These are phyloP conservation scores for Aegle marmelos DNA, from an alignment of 345 rosid genomes.

Conservation along the genomic window DNA sequence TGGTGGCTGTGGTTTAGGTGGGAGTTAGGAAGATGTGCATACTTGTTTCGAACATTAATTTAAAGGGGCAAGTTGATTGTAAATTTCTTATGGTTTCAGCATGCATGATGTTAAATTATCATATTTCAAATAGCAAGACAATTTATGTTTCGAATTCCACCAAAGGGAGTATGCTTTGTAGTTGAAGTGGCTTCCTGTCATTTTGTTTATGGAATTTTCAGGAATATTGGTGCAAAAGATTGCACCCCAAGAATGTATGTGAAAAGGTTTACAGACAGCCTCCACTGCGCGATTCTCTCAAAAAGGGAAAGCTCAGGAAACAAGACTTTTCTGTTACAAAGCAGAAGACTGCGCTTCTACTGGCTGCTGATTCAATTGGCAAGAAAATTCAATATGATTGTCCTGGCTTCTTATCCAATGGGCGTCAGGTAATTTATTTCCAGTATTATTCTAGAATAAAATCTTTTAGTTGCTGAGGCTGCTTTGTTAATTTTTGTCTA, in stretches of 20 bases:
- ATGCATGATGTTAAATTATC: background rate
- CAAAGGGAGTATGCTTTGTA: background rate
- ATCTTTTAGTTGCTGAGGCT: background rate
- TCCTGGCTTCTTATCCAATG: slow-evolving; percentile 81
- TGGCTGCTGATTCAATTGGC: slow-evolving; percentile 85
- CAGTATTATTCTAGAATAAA: background rate
- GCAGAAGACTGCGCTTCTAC: slow-evolving; percentile 67
- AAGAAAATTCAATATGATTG: slow-evolving; percentile 84
- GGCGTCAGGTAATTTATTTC: slow-evolving; percentile 71
- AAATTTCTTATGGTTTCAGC: background rate
- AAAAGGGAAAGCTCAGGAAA: slow-evolving; percentile 81
- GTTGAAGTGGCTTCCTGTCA: background rate
- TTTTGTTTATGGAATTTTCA: slow-evolving; percentile 32
- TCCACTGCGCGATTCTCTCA: slow-evolving; percentile 76
- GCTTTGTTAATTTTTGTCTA: background rate
- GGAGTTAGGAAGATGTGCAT: background rate
- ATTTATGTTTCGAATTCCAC: background rate
- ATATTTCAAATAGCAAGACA: background rate
- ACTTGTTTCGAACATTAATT: background rate
- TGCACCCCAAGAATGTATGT: slow-evolving; percentile 91
- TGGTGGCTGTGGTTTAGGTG: background rate
- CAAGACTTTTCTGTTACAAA: slow-evolving; percentile 81
- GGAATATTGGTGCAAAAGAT: slow-evolving; percentile 99
- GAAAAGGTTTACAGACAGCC: slow-evolving; percentile 97
- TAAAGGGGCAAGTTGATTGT: background rate